Evolutionary conservation across 192 early-diverging fungal genomes (phyloP).

Genomic region (Phycomyces nitens): DNA sequence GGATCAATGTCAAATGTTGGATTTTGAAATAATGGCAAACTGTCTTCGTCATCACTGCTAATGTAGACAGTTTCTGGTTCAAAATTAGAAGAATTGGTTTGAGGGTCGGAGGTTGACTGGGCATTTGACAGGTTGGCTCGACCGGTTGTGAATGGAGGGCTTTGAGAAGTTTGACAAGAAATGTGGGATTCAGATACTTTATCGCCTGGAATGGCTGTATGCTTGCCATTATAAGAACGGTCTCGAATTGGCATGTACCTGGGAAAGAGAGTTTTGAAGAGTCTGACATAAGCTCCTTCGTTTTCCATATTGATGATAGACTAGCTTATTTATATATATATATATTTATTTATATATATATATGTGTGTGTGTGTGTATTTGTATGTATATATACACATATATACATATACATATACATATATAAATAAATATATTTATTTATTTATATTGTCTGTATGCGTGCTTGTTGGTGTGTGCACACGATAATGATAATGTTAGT

Average conservation of each 20-base stretch:
- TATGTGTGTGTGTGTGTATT: neutral
- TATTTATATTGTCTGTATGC: too few species aligned
- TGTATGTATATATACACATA: neutral
- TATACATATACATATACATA: too few species aligned
- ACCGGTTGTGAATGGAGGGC: neutral
- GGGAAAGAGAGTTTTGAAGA: neutral
- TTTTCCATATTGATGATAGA: neutral
- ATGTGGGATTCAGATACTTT: neutral
- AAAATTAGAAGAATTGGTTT: neutral
- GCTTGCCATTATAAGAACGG: neutral
- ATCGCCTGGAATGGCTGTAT: neutral
- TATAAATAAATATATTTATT: too few species aligned
- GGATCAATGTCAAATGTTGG: neutral
- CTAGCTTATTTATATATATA: neutral
- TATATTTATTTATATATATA: neutral
- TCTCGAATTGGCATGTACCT: neutral
- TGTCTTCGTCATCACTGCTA: slow-evolving; percentile 85
- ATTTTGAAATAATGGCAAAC: slow-evolving; percentile 31
- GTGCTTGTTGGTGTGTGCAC: too few species aligned
- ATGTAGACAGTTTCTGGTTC: slow-evolving; percentile 55
- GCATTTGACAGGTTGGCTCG: neutral
- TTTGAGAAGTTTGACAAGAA: neutral
- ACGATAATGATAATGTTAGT: too few species aligned
- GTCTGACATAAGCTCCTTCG: neutral
- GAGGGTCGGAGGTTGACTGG: neutral